Evolutionary conservation across 2,329 filamentous ascomycete genomes (phyloP).

Genomic region (Colletotrichum scovillei): DNA sequence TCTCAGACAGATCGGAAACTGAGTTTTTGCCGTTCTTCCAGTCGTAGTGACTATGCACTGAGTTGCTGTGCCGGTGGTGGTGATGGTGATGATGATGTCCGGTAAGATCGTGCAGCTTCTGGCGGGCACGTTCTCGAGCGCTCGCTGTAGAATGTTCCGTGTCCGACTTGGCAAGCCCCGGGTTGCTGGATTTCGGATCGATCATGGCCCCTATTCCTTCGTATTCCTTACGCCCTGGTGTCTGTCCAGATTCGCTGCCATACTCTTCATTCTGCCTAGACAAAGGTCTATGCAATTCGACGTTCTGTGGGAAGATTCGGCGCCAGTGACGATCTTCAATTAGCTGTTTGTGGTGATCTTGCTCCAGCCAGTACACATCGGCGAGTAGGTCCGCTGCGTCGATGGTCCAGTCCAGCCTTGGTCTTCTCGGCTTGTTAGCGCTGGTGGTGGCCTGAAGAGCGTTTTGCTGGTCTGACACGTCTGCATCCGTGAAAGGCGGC

Average conservation of each 20-base stretch:
- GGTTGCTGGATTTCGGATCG: conserved; percentile 38
- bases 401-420: conserved; percentile 86
- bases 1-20: conserved; percentile 70
- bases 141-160: conserved; percentile 60
- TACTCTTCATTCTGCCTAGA: conserved; percentile 42
- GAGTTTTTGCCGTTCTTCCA: conserved; percentile 66
- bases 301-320: conserved; percentile 71
- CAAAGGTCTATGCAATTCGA: conserved; percentile 41
- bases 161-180: conserved; percentile 44
- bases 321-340: conserved; percentile 84
- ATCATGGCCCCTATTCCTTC: conserved; percentile 3
- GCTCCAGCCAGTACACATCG: conserved; percentile 91
- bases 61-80: conserved; percentile 57
- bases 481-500: conserved; percentile 59
- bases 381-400: conserved; percentile 88
- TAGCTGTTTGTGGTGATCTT: conserved; percentile 80
- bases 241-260: conserved; percentile 23
- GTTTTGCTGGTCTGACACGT: conserved; percentile 50
- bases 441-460: conserved; percentile 53
- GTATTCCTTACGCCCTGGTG: conserved; percentile 3
- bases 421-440: conserved; percentile 73
- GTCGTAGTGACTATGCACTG: conserved; percentile 62
- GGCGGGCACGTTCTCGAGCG: conserved; percentile 68
- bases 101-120: conserved; percentile 69
- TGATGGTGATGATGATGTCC: conserved; percentile 57